A percentile compares a stretch with the other conserved stretches of the same genome.
Evolutionary conservation across 768 basidiomycete species (phyloP).

Genomic region (Termitomyces heimii): DNA sequence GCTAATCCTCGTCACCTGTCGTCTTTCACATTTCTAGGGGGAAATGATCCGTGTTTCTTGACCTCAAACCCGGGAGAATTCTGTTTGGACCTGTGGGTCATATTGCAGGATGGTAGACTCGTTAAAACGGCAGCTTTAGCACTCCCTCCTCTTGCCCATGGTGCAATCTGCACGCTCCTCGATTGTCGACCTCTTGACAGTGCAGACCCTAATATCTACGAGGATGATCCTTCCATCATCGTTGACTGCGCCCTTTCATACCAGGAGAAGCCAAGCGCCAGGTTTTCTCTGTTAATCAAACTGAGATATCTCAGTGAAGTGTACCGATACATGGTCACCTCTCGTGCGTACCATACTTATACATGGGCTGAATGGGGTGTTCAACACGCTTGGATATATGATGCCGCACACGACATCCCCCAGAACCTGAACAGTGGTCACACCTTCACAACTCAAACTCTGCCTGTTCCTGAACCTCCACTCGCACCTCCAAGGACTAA

Average conservation of each 20-base stretch:
- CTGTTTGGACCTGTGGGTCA: background rate
- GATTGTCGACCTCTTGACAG: conserved; percentile 1
- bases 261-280: background rate
- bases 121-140: background rate
- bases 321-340: background rate
- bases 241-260: background rate
- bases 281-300: background rate
- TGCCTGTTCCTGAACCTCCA: background rate
- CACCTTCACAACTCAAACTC: background rate
- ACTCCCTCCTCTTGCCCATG: background rate
- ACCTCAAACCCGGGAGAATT: background rate
- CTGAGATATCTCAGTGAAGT: background rate
- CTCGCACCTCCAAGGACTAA: background rate
- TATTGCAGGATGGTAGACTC: background rate
- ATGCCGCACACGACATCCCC: background rate
- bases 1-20: background rate
- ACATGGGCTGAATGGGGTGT: background rate
- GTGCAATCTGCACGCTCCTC: background rate
- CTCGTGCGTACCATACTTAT: background rate
- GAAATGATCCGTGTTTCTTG: background rate
- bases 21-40: background rate
- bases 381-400: background rate
- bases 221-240: background rate
- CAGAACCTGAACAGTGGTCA: background rate
- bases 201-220: background rate